A percentile compares a stretch with the other conserved stretches of the same genome.
Conservation (phyloP, 31 red algal species). For the Endocladia muricata region DNA sequence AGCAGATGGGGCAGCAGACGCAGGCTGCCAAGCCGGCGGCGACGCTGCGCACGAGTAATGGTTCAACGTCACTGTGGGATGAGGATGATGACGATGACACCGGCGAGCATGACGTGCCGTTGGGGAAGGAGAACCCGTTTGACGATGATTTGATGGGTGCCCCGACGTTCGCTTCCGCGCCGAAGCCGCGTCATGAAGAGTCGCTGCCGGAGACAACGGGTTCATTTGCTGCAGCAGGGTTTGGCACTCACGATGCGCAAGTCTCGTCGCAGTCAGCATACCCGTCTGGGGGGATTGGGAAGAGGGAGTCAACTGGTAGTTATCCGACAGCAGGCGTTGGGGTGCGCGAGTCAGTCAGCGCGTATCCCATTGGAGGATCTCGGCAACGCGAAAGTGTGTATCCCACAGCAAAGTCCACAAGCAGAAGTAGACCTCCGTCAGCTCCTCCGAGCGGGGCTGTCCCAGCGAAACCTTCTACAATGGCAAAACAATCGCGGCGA, state of each 20-base stretch:
- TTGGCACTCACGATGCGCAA: too few species aligned
- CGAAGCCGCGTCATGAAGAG: background rate
- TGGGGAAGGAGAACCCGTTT: background rate
- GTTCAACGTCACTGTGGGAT: slow-evolving; percentile 45
- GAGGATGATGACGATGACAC: slow-evolving; percentile 51
- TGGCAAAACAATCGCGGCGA: slow-evolving; percentile 9
- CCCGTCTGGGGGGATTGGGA: slow-evolving; percentile 60
- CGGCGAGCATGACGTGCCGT: background rate
- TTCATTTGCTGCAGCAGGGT: too few species aligned
- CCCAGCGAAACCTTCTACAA: background rate
- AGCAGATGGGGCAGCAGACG: background rate
- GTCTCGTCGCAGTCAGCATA: slow-evolving; percentile 25
- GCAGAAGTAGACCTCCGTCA: slow-evolving; percentile 10
- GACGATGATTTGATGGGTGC: background rate
- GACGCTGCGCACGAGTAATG: background rate
- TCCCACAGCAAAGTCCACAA: slow-evolving; percentile 15
- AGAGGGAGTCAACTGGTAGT: slow-evolving; percentile 31
- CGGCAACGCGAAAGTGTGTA: slow-evolving; percentile 44
- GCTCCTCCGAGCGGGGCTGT: slow-evolving; percentile 9
- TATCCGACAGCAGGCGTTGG: slow-evolving; percentile 64
- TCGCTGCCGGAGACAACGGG: too few species aligned
- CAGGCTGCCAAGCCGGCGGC: background rate
- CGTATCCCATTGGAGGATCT: slow-evolving; percentile 44
- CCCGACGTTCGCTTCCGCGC: background rate
- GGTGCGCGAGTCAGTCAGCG: slow-evolving; percentile 47